Evolutionary conservation across 306 rosid species (phyloP).

Genomic region (Cercis canadensis): DNA sequence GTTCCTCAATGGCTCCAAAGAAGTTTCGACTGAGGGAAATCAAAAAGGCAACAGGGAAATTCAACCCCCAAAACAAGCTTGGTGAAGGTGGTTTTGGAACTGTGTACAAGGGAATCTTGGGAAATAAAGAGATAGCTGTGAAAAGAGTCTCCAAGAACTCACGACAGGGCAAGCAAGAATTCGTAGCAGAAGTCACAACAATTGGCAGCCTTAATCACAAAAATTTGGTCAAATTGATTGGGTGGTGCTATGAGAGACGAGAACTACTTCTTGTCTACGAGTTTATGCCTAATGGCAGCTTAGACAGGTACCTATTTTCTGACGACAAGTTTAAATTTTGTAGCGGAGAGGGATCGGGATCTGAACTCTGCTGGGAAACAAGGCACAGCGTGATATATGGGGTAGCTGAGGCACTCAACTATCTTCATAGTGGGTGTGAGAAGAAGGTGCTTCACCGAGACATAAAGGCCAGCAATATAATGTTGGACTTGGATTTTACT

Average conservation of each 20-base stretch:
- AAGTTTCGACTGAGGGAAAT: slow-evolving; percentile 58
- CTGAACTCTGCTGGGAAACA: slow-evolving; percentile 53
- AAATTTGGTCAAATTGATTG: slow-evolving; percentile 74
- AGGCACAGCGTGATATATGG: slow-evolving; percentile 59
- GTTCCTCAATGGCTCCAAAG: slow-evolving; percentile 58
- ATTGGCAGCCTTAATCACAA: slow-evolving; percentile 79
- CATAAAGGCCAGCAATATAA: slow-evolving; percentile 76
- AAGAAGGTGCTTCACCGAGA: slow-evolving; percentile 77
- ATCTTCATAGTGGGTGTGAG: slow-evolving; percentile 77
- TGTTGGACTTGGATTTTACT: slow-evolving; percentile 65
- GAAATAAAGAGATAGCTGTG: slow-evolving; percentile 66
- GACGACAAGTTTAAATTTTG: slow-evolving; percentile 27
- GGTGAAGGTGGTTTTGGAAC: slow-evolving; percentile 90
- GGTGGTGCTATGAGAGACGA: slow-evolving; percentile 79
- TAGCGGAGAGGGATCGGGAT: background rate
- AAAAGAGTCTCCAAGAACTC: slow-evolving; percentile 73
- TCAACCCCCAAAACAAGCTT: slow-evolving; percentile 65
- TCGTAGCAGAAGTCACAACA: slow-evolving; percentile 80
- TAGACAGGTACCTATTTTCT: slow-evolving; percentile 63
- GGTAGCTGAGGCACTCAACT: slow-evolving; percentile 75
- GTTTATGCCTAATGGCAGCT: slow-evolving; percentile 81
- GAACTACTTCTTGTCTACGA: slow-evolving; percentile 87
- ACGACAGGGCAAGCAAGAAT: slow-evolving; percentile 80
- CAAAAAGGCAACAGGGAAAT: slow-evolving; percentile 61
- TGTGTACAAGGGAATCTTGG: slow-evolving; percentile 64